These are phyloP conservation scores for Plasmodium falciparum DNA, from an alignment of 169 alveolate species.

Conservation along the genomic window DNA sequence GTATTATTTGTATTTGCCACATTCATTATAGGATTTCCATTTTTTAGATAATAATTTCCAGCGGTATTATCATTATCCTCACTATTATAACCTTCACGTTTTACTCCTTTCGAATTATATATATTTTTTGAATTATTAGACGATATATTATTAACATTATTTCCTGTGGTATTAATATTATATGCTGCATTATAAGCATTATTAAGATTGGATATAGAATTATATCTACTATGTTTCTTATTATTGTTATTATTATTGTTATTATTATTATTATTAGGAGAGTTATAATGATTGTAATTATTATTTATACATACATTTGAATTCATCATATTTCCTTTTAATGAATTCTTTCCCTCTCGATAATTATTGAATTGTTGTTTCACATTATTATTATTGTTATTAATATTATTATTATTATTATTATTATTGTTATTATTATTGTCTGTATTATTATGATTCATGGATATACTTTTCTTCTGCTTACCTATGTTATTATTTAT, in stretches of 20 bases:
- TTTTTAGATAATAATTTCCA: conserved; percentile 10
- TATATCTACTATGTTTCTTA: conserved; percentile 20
- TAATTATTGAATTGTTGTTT: conserved; percentile 13
- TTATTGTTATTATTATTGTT: conserved; percentile 6
- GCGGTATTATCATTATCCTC: conserved; percentile 7
- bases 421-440: not conserved
- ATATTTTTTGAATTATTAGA: conserved; percentile 11
- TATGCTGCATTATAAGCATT: conserved; percentile 11
- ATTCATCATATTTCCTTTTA: conserved; percentile 10
- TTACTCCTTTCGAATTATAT: conserved; percentile 14
- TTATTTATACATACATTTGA: not conserved
- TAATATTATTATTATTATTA: not conserved
- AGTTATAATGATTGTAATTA: not conserved
- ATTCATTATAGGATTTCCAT: not conserved
- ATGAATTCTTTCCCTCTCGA: conserved; percentile 13
- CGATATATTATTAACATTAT: conserved; percentile 12
- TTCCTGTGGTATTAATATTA: not conserved
- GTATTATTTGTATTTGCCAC: conserved; percentile 4
- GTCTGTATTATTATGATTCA: conserved; percentile 10
- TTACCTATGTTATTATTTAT: conserved; percentile 11
- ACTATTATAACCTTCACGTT: conserved; percentile 29
- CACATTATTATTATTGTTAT: not conserved
- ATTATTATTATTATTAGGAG: not conserved
- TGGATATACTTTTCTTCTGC: conserved; percentile 36
- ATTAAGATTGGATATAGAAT: conserved; percentile 6